Percentiles rank a stretch among this genome's conserved stretches.
phyloP scores from a whole-genome alignment of 148 eudicot genomes.

The Nepenthes gracilis region DNA sequence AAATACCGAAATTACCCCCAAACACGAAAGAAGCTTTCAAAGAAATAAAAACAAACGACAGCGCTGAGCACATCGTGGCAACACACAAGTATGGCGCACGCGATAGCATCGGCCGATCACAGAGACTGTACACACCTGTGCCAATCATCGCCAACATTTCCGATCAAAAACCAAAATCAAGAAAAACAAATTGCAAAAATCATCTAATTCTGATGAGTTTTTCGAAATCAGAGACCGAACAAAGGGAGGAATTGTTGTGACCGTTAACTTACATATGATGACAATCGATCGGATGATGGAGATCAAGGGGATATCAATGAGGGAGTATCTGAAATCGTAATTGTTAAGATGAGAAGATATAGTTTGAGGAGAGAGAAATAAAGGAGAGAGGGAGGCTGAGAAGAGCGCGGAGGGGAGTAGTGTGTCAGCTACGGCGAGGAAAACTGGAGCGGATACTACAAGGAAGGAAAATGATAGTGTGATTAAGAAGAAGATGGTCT shows the following conservation, averaged over 20 bases:
- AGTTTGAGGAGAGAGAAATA: neutral
- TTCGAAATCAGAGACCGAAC: neutral
- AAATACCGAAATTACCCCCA: slow-evolving; percentile 7
- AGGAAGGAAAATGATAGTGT: neutral
- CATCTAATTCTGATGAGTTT: neutral
- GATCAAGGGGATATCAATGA: slow-evolving; percentile 31
- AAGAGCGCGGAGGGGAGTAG: neutral
- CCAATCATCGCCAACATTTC: neutral
- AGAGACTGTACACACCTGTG: slow-evolving; percentile 86
- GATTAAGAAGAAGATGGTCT: neutral
- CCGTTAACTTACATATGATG: slow-evolving; percentile 23
- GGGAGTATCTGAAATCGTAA: slow-evolving; percentile 26
- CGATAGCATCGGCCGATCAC: slow-evolving; percentile 83
- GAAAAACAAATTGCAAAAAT: neutral
- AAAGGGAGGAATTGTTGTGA: neutral
- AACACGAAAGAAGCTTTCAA: slow-evolving; percentile 71
- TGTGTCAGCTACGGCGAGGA: neutral
- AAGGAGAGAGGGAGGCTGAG: neutral
- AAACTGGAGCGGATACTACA: neutral
- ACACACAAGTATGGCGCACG: slow-evolving; percentile 74
- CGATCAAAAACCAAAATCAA: neutral
- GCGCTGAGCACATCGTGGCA: slow-evolving; percentile 53
- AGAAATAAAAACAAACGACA: slow-evolving; percentile 68
- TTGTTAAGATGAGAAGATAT: neutral
- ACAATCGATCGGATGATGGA: slow-evolving; percentile 24